Evolutionary conservation across 164 flowering plant species (phyloP).

Genomic region (Tetracentron sinense): DNA sequence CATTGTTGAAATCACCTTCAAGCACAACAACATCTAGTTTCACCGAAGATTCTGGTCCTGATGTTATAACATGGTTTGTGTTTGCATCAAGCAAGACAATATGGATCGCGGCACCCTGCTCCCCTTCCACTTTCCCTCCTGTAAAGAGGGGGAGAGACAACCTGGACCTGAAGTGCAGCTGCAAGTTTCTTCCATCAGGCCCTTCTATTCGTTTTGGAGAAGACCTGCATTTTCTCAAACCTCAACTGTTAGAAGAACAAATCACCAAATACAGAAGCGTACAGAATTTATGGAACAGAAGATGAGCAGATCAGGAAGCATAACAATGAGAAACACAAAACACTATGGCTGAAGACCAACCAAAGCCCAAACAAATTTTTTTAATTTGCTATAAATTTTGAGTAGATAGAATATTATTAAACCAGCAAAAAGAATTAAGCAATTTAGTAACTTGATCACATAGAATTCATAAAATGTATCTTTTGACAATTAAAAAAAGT

Average conservation of each 20-base stretch:
- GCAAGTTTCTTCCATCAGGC: conserved; percentile 77
- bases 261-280: too few relatives aligned
- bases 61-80: conserved; percentile 57
- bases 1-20: conserved; percentile 96
- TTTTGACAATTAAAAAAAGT: too few relatives aligned
- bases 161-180: conserved; percentile 73
- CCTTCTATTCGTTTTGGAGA: conserved; percentile 82
- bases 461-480: too few relatives aligned
- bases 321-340: too few relatives aligned
- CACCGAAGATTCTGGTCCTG: conserved; percentile 74
- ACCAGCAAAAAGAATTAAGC: too few relatives aligned
- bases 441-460: too few relatives aligned
- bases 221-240: conserved; percentile 42
- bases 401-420: too few relatives aligned
- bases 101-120: conserved; percentile 85
- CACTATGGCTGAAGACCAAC: too few relatives aligned
- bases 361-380: too few relatives aligned
- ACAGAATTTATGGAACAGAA: too few relatives aligned
- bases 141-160: conserved; percentile 88
- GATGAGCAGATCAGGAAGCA: too few relatives aligned
- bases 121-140: conserved; percentile 97
- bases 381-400: too few relatives aligned
- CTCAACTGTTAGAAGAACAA: background rate
- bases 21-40: conserved; percentile 89
- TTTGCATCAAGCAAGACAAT: conserved; percentile 71